phyloP scores from a whole-genome alignment of 805 yeast species.

The Nakazawaea ishiwadae region DNA sequence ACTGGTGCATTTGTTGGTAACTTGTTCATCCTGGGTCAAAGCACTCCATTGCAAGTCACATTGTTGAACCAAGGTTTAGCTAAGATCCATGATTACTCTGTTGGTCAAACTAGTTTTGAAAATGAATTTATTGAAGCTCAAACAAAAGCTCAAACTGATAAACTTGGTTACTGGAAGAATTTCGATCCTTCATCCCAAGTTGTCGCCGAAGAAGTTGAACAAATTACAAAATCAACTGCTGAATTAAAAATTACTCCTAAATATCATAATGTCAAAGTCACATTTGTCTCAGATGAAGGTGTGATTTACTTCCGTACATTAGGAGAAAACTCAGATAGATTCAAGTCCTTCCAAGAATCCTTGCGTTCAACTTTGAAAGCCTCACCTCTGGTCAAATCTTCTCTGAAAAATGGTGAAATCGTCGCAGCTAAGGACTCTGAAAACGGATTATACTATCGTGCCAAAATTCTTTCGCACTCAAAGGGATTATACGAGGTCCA shows the following conservation, averaged over 20 bases:
- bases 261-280: slow-evolving; percentile 49
- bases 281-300: slow-evolving; percentile 41
- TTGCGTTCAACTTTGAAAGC: slow-evolving; percentile 35
- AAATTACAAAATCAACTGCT: slow-evolving; percentile 16
- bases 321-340: slow-evolving; percentile 33
- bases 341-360: slow-evolving; percentile 37
- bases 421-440: slow-evolving; percentile 52
- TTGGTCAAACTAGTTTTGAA: slow-evolving; percentile 50
- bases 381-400: slow-evolving; percentile 26
- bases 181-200: slow-evolving; percentile 38
- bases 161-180: slow-evolving; percentile 64
- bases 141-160: slow-evolving; percentile 47
- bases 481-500: slow-evolving; percentile 44
- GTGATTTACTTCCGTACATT: slow-evolving; percentile 40
- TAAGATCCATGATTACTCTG: slow-evolving; percentile 60
- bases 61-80: slow-evolving; percentile 62
- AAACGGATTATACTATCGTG: slow-evolving; percentile 56
- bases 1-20: slow-evolving; percentile 80
- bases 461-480: slow-evolving; percentile 43
- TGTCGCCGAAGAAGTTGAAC: slow-evolving; percentile 25
- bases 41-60: slow-evolving; percentile 51
- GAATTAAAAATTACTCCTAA: slow-evolving; percentile 26
- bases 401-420: slow-evolving; percentile 48
- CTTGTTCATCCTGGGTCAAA: slow-evolving; percentile 46
- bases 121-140: slow-evolving; percentile 57